phyloP scores from a whole-genome alignment of 2,329 filamentous ascomycete genomes.

The Nothopassalora personata region DNA sequence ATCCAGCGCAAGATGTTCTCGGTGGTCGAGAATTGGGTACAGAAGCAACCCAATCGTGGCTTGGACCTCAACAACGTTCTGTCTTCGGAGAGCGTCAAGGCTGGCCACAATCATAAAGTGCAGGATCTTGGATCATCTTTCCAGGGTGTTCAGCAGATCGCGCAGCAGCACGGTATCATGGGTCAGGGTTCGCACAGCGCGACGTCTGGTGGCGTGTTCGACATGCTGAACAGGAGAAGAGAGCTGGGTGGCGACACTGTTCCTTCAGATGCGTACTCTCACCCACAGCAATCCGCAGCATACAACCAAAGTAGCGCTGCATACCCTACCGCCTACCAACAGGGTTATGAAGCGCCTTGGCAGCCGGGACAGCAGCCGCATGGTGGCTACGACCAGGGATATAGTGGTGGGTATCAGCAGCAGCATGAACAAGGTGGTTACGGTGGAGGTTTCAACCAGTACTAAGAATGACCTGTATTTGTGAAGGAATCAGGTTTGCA shows the following conservation, averaged over 20 bases:
- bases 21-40: constrained; percentile 75
- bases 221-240: constrained; percentile 22
- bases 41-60: constrained; percentile 61
- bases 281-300: constrained; percentile 23
- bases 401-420: constrained; percentile 16
- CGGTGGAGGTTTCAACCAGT: constrained; percentile 16
- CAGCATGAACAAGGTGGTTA: constrained; percentile 23
- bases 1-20: constrained; percentile 86
- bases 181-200: constrained; percentile 23
- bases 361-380: constrained; percentile 23
- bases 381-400: constrained; percentile 18
- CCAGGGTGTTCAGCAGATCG: constrained; percentile 21
- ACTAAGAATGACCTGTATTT: constrained; percentile 1
- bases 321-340: constrained; percentile 32
- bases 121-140: constrained; percentile 24
- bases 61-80: constrained; percentile 68
- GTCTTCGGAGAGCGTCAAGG: constrained; percentile 74
- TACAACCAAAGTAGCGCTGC: constrained; percentile 27
- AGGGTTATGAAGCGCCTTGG: constrained; percentile 33
- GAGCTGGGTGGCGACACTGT: constrained; percentile 3
- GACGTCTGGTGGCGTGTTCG: constrained; percentile 27
- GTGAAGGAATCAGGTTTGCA: not conserved
- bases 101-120: constrained; percentile 68
- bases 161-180: constrained; percentile 18
- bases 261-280: constrained; percentile 20